These are phyloP conservation scores for Hemisphaericaspora xylanilytica DNA, from an alignment of 1,139 yeast genomes.

Conservation along the genomic window DNA sequence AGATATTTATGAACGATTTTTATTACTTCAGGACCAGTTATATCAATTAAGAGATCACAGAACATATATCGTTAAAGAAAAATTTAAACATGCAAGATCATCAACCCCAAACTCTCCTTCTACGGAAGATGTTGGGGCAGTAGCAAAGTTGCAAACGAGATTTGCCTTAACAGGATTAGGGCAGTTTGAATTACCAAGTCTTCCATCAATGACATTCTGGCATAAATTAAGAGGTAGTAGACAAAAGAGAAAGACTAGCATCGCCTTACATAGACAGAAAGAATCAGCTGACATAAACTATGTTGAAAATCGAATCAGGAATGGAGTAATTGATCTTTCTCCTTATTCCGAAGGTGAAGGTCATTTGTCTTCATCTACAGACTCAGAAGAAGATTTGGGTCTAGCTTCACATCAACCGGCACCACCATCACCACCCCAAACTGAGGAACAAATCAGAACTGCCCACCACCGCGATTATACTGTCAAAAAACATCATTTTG, in stretches of 20 bases:
- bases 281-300: constrained; percentile 28
- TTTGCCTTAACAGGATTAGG: constrained; percentile 33
- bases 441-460: constrained; percentile 20
- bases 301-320: constrained; percentile 41
- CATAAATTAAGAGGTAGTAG: constrained; percentile 18
- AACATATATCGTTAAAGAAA: constrained; percentile 15
- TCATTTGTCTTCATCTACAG: constrained; percentile 17
- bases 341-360: constrained; percentile 13
- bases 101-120: not conserved
- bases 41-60: constrained; percentile 61
- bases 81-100: constrained; percentile 13
- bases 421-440: constrained; percentile 8
- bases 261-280: constrained; percentile 15
- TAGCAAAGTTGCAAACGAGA: constrained; percentile 31
- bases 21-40: constrained; percentile 66
- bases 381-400: constrained; percentile 9
- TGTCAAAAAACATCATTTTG: constrained; percentile 27
- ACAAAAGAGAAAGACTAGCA: constrained; percentile 9
- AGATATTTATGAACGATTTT: constrained; percentile 58
- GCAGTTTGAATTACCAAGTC: constrained; percentile 54
- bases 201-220: constrained; percentile 52
- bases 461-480: constrained; percentile 33
- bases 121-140: not conserved
- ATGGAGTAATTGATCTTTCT: constrained; percentile 25
- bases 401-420: not conserved